Percentiles rank a stretch among this genome's conserved stretches.
phyloP scores from a whole-genome alignment of 306 rosid genomes.

The Citrullus amarus region DNA sequence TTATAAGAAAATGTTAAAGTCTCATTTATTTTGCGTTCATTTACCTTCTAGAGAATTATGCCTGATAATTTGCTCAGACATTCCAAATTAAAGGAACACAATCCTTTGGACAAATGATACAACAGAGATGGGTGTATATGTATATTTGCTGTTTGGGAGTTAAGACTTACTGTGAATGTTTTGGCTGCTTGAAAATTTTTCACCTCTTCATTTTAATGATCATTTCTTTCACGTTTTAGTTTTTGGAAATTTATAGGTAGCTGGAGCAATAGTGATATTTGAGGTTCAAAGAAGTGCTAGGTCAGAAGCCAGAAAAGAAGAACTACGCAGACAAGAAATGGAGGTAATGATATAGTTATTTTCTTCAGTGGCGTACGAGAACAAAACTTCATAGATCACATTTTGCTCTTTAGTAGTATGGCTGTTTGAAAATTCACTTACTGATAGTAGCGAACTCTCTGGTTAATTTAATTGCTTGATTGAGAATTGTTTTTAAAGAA shows the following conservation, averaged over 20 bases:
- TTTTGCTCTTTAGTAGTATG: background rate
- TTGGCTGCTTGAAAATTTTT: background rate
- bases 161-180: background rate
- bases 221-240: slow-evolving; percentile 4
- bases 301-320: slow-evolving; percentile 94
- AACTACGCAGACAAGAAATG: slow-evolving; percentile 55
- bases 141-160: background rate
- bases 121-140: background rate
- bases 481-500: background rate
- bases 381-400: background rate
- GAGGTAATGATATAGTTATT: slow-evolving; percentile 32
- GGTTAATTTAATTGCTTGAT: background rate
- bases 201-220: background rate
- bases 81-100: background rate
- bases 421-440: background rate
- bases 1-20: background rate
- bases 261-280: slow-evolving; percentile 49
- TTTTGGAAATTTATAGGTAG: slow-evolving; percentile 48
- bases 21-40: background rate
- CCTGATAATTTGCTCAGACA: background rate
- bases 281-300: slow-evolving; percentile 93
- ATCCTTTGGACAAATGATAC: background rate
- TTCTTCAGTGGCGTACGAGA: background rate
- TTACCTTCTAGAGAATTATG: background rate
- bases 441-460: background rate